These are phyloP conservation scores for Allium cepa DNA, from an alignment of 106 monocot genomes.

Conservation along the genomic window DNA sequence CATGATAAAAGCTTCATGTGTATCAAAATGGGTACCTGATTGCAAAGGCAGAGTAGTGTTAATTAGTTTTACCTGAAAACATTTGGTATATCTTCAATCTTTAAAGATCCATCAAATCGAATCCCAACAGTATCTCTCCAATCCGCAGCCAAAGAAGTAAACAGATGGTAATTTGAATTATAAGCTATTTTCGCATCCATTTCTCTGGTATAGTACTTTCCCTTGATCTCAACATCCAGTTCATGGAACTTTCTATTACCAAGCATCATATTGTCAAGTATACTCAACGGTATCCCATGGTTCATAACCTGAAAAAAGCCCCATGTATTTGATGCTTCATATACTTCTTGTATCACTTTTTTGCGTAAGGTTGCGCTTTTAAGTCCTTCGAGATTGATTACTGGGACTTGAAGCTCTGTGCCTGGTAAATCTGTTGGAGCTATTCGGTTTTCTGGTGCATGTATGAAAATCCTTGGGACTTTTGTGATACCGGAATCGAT, in stretches of 20 bases:
- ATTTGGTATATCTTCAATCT: conserved; percentile 25
- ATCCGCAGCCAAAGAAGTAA: conserved; percentile 18
- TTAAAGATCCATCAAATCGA: conserved; percentile 16
- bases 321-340: neutral
- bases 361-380: neutral
- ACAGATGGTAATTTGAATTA: conserved; percentile 35
- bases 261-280: conserved; percentile 12
- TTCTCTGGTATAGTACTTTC: conserved; percentile 13
- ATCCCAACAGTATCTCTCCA: conserved; percentile 44
- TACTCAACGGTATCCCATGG: conserved; percentile 11
- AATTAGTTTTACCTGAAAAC: conserved; percentile 24
- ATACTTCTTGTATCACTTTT: conserved; percentile 6
- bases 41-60: neutral
- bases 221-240: conserved; percentile 10
- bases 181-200: conserved; percentile 14
- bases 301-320: conserved; percentile 31
- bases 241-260: conserved; percentile 14
- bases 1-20: too few species aligned
- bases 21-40: too few species aligned
- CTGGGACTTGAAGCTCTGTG: conserved; percentile 5
- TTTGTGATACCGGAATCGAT: conserved; percentile 29
- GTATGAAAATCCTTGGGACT: conserved; percentile 38
- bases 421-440: neutral
- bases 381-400: conserved; percentile 16
- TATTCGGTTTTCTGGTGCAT: conserved; percentile 1